Conservation (phyloP, 2,329 filamentous ascomycete genomes). For the Zarea fungicola region DNA sequence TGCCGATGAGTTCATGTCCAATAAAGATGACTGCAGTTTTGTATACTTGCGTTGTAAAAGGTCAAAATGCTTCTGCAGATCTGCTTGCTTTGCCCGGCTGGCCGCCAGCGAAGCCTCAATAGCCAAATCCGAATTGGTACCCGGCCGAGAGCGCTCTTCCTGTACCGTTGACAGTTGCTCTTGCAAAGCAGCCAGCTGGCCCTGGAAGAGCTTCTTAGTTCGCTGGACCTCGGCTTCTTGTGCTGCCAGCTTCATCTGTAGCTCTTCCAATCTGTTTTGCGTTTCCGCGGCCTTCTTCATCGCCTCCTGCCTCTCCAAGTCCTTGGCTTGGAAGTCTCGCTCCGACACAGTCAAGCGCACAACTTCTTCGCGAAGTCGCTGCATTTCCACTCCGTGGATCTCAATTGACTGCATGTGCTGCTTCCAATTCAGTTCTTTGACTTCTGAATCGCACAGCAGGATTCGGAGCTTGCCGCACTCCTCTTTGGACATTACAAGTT, state of each 20-base stretch:
- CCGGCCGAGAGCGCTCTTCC: slow-evolving; percentile 22
- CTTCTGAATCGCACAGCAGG: slow-evolving; percentile 64
- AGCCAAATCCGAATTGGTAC: slow-evolving; percentile 28
- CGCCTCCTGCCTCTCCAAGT: slow-evolving; percentile 53
- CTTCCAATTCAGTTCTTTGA: slow-evolving; percentile 57
- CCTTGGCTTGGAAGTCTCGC: slow-evolving; percentile 58
- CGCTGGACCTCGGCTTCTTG: slow-evolving; percentile 43
- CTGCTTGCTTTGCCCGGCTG: slow-evolving; percentile 48
- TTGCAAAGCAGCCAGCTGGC: slow-evolving; percentile 44
- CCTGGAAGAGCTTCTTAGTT: slow-evolving; percentile 39
- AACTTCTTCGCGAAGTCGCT: slow-evolving; percentile 54
- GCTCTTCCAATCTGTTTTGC: slow-evolving; percentile 52
- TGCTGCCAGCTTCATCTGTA: slow-evolving; percentile 53
- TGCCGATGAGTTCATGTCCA: slow-evolving; percentile 40
- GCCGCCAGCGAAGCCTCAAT: slow-evolving; percentile 44
- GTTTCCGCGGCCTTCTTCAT: slow-evolving; percentile 54
- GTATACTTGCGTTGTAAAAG: slow-evolving; percentile 48
- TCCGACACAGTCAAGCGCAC: slow-evolving; percentile 55
- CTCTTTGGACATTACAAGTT: slow-evolving; percentile 51
- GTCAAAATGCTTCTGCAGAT: slow-evolving; percentile 48
- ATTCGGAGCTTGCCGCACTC: slow-evolving; percentile 62
- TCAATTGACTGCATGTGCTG: slow-evolving; percentile 62
- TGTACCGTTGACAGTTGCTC: slow-evolving; percentile 37
- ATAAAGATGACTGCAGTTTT: slow-evolving; percentile 43
- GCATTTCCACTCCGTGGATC: slow-evolving; percentile 55